Base-by-base conservation (phyloP, 2,329 filamentous ascomycete species). In the Monilinia polystroma region DNA sequence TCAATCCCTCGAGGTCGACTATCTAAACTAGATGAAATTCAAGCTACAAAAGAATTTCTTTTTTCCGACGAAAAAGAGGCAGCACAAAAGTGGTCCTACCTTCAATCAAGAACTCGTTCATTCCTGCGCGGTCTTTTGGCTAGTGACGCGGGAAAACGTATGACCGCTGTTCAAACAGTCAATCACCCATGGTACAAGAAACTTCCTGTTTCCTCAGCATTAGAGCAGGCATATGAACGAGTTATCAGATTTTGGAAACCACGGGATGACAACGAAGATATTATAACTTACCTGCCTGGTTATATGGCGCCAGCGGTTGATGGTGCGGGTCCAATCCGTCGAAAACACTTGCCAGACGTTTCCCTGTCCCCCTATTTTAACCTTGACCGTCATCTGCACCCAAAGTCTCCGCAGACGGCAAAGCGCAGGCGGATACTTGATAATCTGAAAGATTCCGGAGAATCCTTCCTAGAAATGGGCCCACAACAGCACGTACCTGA, bases 101-200 rank as follows among this genome's bases (percentile, higher is more conserved):
- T 74, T 23, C 64, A 69, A 4, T 41, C 26, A 35, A 67, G 72
- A 69, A 73, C 68, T 65, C 67, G 67, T 45, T 64, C 63, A 14
- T 75, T 77, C 64, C 73, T 82, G 62, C 73, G 73, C 16, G 66
- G 64, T 35, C 80, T 80, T 62, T 71, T 82, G 3, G 67, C 70
- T 20, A 68, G 75, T 32, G 72, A 78, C 51, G 74, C 77, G 45
- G 54, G 66, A 7, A 43, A 68, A 14, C 74, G 80, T 60, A 75
- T 79, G 57, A 78, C 77, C 29, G 77, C 78, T 6, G 47, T 54
- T 1, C 60, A 76, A 67, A 76, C 77, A 26, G 72, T 77, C 58
- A 54, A 68, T 23, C 79, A 81, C 70, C 51, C 66, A 43, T 82
- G 80, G 80, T 76, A 81, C 66, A 72, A 66, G 23, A 69, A 70